A percentile compares a stretch with the other conserved stretches of the same genome.
phyloP scores from a whole-genome alignment of 2,329 filamentous ascomycete species.

The Tolypocladium guangdongense region DNA sequence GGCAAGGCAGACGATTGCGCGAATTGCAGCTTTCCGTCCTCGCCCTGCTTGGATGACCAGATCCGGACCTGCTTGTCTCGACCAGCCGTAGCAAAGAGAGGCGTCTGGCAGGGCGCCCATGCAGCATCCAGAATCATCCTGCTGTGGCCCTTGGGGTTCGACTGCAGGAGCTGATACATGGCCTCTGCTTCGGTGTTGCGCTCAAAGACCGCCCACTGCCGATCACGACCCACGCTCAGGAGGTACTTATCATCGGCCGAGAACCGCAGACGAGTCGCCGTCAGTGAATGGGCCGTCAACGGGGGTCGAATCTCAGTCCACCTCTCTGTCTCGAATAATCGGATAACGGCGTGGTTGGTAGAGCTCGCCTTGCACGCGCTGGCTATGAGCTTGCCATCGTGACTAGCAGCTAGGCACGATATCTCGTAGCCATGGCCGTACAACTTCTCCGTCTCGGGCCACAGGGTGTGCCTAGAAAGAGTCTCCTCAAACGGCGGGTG shows the following conservation, averaged over 20 bases:
- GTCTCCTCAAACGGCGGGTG: slow-evolving; percentile 84
- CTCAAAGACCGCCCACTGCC: slow-evolving; percentile 80
- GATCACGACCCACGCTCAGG: slow-evolving; percentile 81
- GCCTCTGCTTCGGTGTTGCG: slow-evolving; percentile 27
- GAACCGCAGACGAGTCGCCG: slow-evolving; percentile 74
- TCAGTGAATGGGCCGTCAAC: slow-evolving; percentile 75
- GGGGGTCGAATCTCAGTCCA: slow-evolving; percentile 86
- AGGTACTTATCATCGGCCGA: slow-evolving; percentile 62
- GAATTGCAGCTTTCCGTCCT: slow-evolving; percentile 29
- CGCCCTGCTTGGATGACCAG: slow-evolving; percentile 38
- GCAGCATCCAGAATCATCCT: slow-evolving; percentile 86
- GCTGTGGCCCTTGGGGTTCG: slow-evolving; percentile 75
- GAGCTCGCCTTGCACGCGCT: slow-evolving; percentile 91
- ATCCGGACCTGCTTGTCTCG: slow-evolving; percentile 77
- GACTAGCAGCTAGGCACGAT: slow-evolving; percentile 69
- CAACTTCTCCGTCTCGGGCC: slow-evolving; percentile 92
- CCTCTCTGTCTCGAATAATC: slow-evolving; percentile 73
- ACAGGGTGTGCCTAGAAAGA: slow-evolving; percentile 79
- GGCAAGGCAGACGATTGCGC: slow-evolving; percentile 41
- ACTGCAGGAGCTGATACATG: slow-evolving; percentile 46
- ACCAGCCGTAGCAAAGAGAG: slow-evolving; percentile 74
- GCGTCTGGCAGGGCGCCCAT: slow-evolving; percentile 56
- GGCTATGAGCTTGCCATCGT: slow-evolving; percentile 66
- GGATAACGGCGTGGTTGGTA: slow-evolving; percentile 86
- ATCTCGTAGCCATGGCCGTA: slow-evolving; percentile 98